Evolutionary conservation across 176 grass and related monocot genomes (phyloP).

Genomic region (Musa itinerans): DNA sequence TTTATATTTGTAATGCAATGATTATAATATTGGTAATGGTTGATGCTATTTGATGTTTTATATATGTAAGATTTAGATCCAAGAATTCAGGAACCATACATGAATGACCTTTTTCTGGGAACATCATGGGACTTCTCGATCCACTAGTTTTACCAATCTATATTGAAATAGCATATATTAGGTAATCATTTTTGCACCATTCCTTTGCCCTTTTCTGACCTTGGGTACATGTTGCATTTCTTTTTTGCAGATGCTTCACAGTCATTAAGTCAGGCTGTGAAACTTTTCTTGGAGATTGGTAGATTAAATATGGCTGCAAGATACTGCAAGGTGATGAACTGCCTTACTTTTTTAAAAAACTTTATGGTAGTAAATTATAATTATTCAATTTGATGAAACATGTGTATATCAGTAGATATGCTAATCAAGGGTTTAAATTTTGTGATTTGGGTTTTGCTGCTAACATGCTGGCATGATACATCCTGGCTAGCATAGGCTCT

Average conservation of each 20-base stretch:
- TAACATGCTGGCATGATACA: too few species aligned
- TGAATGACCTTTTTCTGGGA: neutral
- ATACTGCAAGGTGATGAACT: constrained; percentile 74
- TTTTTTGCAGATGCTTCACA: constrained; percentile 64
- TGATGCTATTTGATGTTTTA: neutral
- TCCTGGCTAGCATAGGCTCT: too few species aligned
- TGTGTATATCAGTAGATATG: too few species aligned
- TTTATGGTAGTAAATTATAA: neutral
- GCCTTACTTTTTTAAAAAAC: neutral
- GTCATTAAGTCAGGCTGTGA: constrained; percentile 71
- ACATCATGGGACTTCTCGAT: neutral
- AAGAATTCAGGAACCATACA: neutral
- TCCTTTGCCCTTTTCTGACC: neutral
- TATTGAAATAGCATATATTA: too few species aligned
- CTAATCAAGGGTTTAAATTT: too few species aligned
- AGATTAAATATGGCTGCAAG: constrained; percentile 98
- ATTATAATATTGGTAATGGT: too few species aligned
- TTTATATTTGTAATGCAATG: too few species aligned
- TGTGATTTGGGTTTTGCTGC: too few species aligned
- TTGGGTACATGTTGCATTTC: constrained; percentile 6
- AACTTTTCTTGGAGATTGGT: constrained; percentile 93
- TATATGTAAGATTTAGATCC: neutral
- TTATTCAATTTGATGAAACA: neutral
- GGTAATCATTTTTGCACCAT: neutral
- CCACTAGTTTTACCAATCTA: neutral